A percentile compares a stretch with the other conserved stretches of the same genome.
Conservation (phyloP, 2,329 filamentous ascomycete genomes). For the Dissoconium aciculare region DNA sequence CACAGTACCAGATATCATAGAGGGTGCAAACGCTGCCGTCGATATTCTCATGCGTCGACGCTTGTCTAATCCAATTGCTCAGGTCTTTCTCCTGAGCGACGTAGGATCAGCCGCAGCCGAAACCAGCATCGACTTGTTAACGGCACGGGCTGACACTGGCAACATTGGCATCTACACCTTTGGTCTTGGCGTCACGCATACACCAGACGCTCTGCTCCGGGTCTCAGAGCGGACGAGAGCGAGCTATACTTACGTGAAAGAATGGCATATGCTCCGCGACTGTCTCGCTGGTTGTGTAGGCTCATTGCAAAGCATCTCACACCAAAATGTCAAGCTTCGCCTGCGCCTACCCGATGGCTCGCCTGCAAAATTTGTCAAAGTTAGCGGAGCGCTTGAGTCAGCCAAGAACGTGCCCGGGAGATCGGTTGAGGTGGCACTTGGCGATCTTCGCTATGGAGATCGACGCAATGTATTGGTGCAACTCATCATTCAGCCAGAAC, state of each 20-base stretch:
- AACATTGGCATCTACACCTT: conserved; percentile 98
- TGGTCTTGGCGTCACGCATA: conserved; percentile 88
- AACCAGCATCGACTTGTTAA: conserved; percentile 94
- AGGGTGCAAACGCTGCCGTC: conserved; percentile 96
- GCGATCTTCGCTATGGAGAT: conserved; percentile 87
- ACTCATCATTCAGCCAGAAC: conserved; percentile 81
- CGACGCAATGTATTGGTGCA: conserved; percentile 91
- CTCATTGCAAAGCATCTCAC: conserved; percentile 82
- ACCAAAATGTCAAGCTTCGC: conserved; percentile 95
- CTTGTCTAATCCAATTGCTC: conserved; percentile 85
- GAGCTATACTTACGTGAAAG: conserved; percentile 95
- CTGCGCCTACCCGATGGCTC: conserved; percentile 88
- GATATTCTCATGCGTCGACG: conserved; percentile 96
- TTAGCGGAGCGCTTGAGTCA: conserved; percentile 87
- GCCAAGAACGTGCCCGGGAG: conserved; percentile 90
- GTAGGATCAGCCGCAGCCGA: conserved; percentile 75
- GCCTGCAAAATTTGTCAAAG: conserved; percentile 96
- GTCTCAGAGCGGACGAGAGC: conserved; percentile 90
- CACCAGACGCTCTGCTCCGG: conserved; percentile 97
- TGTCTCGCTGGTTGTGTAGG: conserved; percentile 88
- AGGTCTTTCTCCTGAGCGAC: conserved; percentile 93
- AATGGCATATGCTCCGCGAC: conserved; percentile 99
- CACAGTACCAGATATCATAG: conserved; percentile 86
- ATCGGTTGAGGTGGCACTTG: conserved; percentile 82
- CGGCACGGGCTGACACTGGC: conserved; percentile 88